These are phyloP conservation scores for Venturiaceae sp. DNA, from an alignment of 2,329 filamentous ascomycete genomes.

Conservation along the genomic window DNA sequence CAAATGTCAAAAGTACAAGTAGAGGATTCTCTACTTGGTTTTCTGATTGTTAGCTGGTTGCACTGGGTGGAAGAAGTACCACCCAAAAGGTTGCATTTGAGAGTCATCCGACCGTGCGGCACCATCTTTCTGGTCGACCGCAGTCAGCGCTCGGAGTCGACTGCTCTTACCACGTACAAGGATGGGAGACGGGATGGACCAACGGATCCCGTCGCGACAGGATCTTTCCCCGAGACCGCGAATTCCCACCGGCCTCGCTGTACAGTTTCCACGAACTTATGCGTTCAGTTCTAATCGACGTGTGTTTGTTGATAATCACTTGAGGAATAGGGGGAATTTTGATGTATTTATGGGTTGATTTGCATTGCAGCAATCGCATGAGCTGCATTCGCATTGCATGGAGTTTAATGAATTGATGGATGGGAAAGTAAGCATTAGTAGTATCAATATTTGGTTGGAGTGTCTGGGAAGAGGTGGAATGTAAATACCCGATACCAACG, in stretches of 20 bases:
- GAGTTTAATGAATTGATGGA: neutral
- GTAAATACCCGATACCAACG: neutral
- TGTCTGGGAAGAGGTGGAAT: neutral
- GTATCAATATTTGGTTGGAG: neutral
- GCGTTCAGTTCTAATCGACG: neutral
- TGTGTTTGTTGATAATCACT: neutral
- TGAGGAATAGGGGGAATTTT: neutral
- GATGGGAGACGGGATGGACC: too few relatives aligned
- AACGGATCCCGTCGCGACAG: too few relatives aligned
- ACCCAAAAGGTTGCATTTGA: neutral
- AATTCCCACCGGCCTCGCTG: neutral
- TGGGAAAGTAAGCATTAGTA: neutral
- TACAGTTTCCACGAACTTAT: too few relatives aligned
- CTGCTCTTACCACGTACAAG: too few relatives aligned
- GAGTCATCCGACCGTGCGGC: too few relatives aligned
- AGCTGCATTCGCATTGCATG: neutral
- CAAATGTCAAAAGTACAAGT: slow-evolving; percentile 7
- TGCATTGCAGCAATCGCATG: neutral
- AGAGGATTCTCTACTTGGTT: neutral
- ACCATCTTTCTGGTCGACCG: neutral
- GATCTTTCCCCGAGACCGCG: too few relatives aligned
- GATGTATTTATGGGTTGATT: neutral
- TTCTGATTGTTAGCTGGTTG: neutral
- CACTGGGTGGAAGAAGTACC: neutral
- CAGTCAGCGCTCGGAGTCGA: neutral